Base-by-base conservation (phyloP, 805 yeast species). In the Candida vaughaniae region DNA sequence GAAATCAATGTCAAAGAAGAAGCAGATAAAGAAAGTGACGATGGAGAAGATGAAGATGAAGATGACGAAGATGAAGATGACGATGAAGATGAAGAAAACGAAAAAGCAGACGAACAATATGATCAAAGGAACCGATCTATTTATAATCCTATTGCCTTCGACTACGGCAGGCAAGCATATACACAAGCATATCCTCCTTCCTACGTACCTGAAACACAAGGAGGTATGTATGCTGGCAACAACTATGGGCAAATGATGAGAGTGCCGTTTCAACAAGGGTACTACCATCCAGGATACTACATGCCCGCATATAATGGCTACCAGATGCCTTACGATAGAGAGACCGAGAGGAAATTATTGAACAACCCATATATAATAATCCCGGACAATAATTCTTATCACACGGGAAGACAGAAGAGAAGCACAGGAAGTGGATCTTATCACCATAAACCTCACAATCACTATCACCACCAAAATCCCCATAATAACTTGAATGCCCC, bases 311-410 rank as follows among this genome's bases (percentile, higher is more conserved):
- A n/a, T n/a, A n/a, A n/a, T n/a, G n/a, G n/a, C n/a, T n/a, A n/a
- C n/a, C n/a, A n/a, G 25, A 27, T 19, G 3, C 43, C 43, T 10
- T 52, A 51, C 32, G 60, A 56, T 29, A 53, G 49, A 37, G 61
- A 55, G 25, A 51, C 57, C 10, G 58, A 56, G 36, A 36, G 61
- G 35, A 44, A 51, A 25, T 36, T 56, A 26, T 43, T 56, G 34
- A 57, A 57, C 42, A 57, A 57, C 26, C 61, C 61, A 3, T 56
- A 55, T 41, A 56, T 56, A 12, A 55, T 57, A 22, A 42, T 56
- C 18, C 62, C 61, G 3, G 58, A 52, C 29, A 44, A 47, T 29
- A 43, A 35, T 16, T n/a, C n/a, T n/a, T n/a, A n/a, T n/a, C n/a
- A n/a, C n/a, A n/a, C n/a, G n/a, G n/a, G n/a, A n/a, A n/a, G n/a